Base-by-base conservation (phyloP, 2,329 filamentous ascomycete species). In the Fusarium marasasianum region DNA sequence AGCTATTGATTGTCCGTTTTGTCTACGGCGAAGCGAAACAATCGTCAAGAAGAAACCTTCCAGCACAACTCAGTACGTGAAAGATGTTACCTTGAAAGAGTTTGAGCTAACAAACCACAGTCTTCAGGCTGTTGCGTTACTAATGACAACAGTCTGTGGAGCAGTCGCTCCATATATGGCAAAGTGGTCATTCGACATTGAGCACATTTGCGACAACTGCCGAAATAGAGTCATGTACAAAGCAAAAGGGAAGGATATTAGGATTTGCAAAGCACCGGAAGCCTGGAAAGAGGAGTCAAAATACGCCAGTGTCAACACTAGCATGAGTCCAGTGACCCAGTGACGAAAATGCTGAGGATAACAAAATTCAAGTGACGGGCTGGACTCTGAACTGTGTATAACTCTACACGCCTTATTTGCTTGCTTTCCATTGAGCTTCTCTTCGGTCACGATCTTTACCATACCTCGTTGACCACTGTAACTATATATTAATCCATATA, bases 141-240 rank as follows among this genome's bases (percentile, higher is more conserved):
- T 61, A 4, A 61, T 61, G 58, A 61, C 58, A 2, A 61, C 58
- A 35, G 58, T 61, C 1, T 54, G 47, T 35, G 58, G 58, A 29
- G 58, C 47, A 35, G 37, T 53, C 6, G 58, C 58, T 18, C 58
- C 58, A 9, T 61, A 61, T 7, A 61, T 61, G 35, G 58, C 58
- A 6, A 41, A 61, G 58, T 61, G 58, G 47, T 61, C 58, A 10
- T 61, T 61, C 8, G 47, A 61, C 4, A 55, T 61, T 15, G 58
- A 55, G 9, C 58, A 61, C 8, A 33, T 33, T 0, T 61, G 58
- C 12, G n/a, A 54, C 5, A 61, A 61, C 14, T 61, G 58, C 14
- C 15, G 43, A 13, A 61, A 61, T 20, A 54, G 45, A 3, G 58
- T 61, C 5, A 54, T 61, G 37, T 61, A 55, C 13, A 54, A 29